Conservation (phyloP, 108 stramenopile species). For the Thalassiosira profunda region DNA sequence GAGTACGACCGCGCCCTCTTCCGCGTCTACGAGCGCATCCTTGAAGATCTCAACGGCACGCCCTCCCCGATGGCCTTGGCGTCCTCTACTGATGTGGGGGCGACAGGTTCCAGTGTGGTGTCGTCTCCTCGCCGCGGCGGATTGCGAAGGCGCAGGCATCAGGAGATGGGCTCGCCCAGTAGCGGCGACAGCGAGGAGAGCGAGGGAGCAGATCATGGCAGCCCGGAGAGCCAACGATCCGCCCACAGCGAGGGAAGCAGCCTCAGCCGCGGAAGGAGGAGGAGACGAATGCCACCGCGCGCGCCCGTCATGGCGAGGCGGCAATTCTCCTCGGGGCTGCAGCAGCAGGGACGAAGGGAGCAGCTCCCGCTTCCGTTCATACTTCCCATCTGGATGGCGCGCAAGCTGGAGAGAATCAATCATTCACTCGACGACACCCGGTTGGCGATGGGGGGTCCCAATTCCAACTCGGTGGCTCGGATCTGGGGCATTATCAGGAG, state of each 20-base stretch:
- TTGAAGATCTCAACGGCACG: slow-evolving; percentile 52
- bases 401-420: slow-evolving; percentile 36
- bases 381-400: slow-evolving; percentile 42
- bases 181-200: too few species aligned
- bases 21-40: slow-evolving; percentile 47
- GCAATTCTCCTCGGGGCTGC: neutral
- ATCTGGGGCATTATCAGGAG: slow-evolving; percentile 2
- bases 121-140: too few species aligned
- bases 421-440: too few species aligned
- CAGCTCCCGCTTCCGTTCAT: slow-evolving; percentile 33
- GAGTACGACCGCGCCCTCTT: slow-evolving; percentile 58
- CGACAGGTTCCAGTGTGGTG: too few species aligned
- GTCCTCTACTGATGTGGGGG: too few species aligned
- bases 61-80: slow-evolving; percentile 43
- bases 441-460: too few species aligned
- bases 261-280: too few species aligned
- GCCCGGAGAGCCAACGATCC: neutral
- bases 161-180: too few species aligned
- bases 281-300: neutral
- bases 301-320: too few species aligned
- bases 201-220: too few species aligned
- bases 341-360: neutral
- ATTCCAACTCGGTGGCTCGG: neutral
- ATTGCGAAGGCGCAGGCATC: too few species aligned
- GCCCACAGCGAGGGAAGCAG: too few species aligned